Evolutionary conservation across 306 rosid species (phyloP).

Genomic region (Rosa lucieae): DNA sequence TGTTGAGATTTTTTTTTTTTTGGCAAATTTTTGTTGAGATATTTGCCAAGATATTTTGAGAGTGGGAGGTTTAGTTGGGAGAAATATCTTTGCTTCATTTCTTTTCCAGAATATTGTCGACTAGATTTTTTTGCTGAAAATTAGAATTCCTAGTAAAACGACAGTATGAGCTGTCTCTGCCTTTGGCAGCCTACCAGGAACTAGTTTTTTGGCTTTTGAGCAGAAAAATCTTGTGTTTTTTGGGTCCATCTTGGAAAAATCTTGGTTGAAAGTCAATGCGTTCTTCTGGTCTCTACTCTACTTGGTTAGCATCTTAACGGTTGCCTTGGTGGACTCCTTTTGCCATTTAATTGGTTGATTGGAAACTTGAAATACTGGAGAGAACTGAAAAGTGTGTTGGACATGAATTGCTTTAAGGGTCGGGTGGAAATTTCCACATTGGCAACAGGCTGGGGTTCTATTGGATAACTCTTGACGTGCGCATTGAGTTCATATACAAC

Average conservation of each 20-base stretch:
- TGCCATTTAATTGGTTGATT: background rate
- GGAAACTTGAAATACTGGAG: background rate
- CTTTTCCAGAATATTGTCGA: background rate
- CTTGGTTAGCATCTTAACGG: background rate
- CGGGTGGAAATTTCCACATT: background rate
- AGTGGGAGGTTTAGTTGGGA: background rate
- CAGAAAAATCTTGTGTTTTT: background rate
- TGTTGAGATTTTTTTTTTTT: no score
- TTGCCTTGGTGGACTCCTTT: background rate
- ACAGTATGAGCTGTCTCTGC: background rate
- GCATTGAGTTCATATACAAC: background rate
- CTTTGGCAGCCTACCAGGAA: slow-evolving; percentile 1
- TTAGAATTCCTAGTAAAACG: background rate
- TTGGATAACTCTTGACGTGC: background rate
- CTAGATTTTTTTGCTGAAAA: background rate
- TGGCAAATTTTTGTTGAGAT: background rate
- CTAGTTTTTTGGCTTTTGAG: background rate
- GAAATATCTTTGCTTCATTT: background rate
- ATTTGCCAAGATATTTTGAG: background rate
- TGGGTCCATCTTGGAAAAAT: background rate
- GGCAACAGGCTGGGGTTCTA: background rate
- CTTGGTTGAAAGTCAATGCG: background rate
- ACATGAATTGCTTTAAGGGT: background rate
- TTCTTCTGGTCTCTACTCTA: background rate
- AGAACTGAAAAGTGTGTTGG: background rate